A percentile compares a stretch with the other conserved stretches of the same genome.
Conservation (phyloP, 257 asterid genomes). For the Petrea volubilis region DNA sequence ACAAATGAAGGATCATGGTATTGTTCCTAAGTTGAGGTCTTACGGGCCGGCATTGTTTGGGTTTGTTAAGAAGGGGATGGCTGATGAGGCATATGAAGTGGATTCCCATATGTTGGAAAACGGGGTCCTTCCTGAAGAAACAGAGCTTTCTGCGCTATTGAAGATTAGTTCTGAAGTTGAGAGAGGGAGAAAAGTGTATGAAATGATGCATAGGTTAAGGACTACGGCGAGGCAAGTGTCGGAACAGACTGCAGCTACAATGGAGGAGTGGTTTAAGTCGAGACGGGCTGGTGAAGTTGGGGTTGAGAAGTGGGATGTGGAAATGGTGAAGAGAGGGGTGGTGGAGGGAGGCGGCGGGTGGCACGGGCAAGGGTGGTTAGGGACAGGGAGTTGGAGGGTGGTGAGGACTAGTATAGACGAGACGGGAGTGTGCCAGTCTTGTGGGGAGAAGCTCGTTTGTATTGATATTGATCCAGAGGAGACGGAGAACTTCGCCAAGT, state of each 20-base stretch:
- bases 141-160: constrained; percentile 78
- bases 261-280: constrained; percentile 84
- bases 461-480: constrained; percentile 95
- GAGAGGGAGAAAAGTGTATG: constrained; percentile 76
- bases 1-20: constrained; percentile 67
- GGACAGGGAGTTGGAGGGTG: constrained; percentile 83
- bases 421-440: constrained; percentile 67
- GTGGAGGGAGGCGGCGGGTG: constrained; percentile 98
- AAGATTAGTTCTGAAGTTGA: constrained; percentile 58
- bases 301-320: constrained; percentile 61
- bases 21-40: constrained; percentile 79
- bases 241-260: constrained; percentile 65
- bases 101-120: constrained; percentile 81
- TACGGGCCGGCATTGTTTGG: constrained; percentile 90
- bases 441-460: constrained; percentile 80
- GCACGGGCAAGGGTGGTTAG: constrained; percentile 99
- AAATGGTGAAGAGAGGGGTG: constrained; percentile 66
- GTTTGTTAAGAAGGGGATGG: constrained; percentile 64
- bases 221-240: constrained; percentile 80
- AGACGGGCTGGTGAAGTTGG: constrained; percentile 64
- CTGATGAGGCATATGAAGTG: constrained; percentile 78
- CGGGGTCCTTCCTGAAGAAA: constrained; percentile 74
- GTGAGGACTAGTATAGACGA: constrained; percentile 61
- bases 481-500: constrained; percentile 73
- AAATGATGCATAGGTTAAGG: constrained; percentile 88